Percentiles rank a stretch among this genome's conserved stretches.
Evolutionary conservation across 148 eudicot species (phyloP).

Genomic region (Oxyria digyna): DNA sequence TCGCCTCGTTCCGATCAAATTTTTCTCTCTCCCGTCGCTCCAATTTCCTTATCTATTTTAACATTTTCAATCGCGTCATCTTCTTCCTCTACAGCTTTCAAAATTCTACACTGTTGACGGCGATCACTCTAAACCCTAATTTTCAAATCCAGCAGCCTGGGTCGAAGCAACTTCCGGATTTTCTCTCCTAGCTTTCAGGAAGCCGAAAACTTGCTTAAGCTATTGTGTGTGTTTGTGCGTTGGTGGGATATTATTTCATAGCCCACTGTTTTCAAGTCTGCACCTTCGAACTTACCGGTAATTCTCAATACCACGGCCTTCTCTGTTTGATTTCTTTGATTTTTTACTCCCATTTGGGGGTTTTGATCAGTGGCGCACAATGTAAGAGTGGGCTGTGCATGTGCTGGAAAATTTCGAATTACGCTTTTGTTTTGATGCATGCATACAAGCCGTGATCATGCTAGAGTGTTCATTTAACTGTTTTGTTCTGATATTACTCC

Average conservation of each 20-base stretch:
- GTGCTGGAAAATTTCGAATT: background rate
- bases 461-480: background rate
- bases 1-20: background rate
- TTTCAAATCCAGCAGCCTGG: background rate
- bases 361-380: background rate
- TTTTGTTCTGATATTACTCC: background rate
- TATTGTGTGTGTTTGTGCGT: background rate
- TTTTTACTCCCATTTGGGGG: background rate
- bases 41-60: background rate
- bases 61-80: background rate
- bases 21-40: background rate
- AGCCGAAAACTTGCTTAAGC: background rate
- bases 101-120: background rate
- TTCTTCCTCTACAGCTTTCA: background rate
- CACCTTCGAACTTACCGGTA: background rate
- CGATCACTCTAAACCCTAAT: conserved; percentile 1
- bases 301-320: background rate
- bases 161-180: background rate
- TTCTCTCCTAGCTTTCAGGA: background rate
- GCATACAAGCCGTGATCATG: background rate
- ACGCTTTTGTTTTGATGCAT: background rate
- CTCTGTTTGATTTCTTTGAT: background rate
- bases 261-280: background rate
- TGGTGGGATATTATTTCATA: background rate
- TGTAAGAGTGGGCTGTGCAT: background rate